Base-by-base conservation (phyloP, 208 protist genomes). In the Borovskyia barvae region DNA sequence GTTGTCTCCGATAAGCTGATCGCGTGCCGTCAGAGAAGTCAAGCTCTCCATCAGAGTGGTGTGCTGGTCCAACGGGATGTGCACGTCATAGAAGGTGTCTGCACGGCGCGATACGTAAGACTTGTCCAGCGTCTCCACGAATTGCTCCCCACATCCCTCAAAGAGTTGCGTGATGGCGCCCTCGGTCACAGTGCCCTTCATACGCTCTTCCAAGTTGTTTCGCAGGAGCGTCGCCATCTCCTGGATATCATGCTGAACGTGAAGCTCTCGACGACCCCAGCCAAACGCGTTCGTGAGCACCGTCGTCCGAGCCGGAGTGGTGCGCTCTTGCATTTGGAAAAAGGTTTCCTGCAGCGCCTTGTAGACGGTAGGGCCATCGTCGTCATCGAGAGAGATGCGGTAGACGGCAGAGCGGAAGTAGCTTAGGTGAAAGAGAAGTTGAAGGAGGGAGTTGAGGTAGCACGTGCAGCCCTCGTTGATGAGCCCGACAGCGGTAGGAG, bases 401-500 rank as follows among this genome's bases (percentile, higher is more conserved):
- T 94, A 97, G 43, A 97, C 87, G 7, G 85, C 75, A 28, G 75
- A 77, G 46, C 91, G 83, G 70, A 97, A 94, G 55, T 92, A 91
- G 33, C 76, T 65, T 20, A 87, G 74, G 64, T 94, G 85, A 62
- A 90, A 95, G 4, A 97, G 63, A 6, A 90, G 65, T 67, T 97
- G 92, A 28, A 97, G 72, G 8, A 97, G 72, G 7, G 90, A 90
- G 63, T 96, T 97, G 20, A 97, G 60, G 60, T 97, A 97, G 66
- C 92, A 97, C 30, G 90, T 96, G 59, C 81, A 86, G 53, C 92
- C 90, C 40, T 95, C 86, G 68, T 97, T 97, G 42, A 92, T 72
- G 45, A 97, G 75, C 6, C 92, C 92, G 17, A 84, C 77, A 1
- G 73, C 75, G 5, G 60, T 49, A 1, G 57, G 49, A 1, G 26